phyloP scores from a whole-genome alignment of 2,329 filamentous ascomycete genomes.

The Graphilbum fragrans region DNA sequence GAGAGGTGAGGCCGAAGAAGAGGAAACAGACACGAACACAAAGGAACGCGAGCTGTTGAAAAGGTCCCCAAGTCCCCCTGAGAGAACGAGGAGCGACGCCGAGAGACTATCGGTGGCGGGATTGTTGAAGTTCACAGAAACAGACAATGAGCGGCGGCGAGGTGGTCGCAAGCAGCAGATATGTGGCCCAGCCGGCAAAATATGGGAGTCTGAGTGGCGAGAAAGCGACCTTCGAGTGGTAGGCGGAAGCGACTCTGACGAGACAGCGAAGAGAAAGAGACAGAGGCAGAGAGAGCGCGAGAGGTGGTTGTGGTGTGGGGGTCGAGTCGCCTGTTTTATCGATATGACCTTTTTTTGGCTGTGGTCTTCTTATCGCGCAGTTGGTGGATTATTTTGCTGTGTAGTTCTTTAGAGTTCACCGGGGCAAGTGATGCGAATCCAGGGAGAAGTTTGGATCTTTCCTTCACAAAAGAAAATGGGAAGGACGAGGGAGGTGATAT shows the following conservation, averaged over 20 bases:
- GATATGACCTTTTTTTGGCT: no score
- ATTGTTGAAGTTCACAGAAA: background rate
- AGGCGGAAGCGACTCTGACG: background rate
- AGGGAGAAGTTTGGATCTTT: no score
- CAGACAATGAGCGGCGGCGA: background rate
- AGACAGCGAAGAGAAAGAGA: background rate
- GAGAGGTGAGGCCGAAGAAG: background rate
- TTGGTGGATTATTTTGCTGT: no score
- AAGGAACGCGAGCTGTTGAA: conserved; percentile 1
- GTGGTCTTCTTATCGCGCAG: no score
- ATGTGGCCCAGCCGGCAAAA: background rate
- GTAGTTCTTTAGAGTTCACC: no score
- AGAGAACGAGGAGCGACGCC: background rate
- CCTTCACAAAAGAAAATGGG: no score
- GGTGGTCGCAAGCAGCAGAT: background rate
- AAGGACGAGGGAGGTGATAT: no score
- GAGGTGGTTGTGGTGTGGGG: no score
- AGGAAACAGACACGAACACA: conserved; percentile 3
- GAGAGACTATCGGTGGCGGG: background rate
- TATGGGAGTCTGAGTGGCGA: background rate
- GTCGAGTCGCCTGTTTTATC: no score
- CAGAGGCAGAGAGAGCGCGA: no score
- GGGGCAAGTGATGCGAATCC: no score
- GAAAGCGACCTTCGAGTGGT: background rate
- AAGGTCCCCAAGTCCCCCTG: conserved; percentile 1